Evolutionary conservation across 352 stramenopile genomes (phyloP).

Genomic region (Pythium pyrilobum): DNA sequence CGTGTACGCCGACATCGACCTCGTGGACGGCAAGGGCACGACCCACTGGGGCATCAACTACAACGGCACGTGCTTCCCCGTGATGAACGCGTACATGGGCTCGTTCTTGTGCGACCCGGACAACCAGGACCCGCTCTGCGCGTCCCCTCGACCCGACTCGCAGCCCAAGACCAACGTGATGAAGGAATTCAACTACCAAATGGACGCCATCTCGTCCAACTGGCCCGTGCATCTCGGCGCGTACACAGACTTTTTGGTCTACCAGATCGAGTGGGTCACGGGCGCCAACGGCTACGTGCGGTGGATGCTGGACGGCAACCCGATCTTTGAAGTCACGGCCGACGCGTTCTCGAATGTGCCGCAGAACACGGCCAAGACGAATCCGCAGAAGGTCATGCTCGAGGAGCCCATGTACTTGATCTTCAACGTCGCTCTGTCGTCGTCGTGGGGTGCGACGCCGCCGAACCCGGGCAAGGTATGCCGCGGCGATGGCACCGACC

Average conservation of each 20-base stretch:
- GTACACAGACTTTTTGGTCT: conserved; percentile 54
- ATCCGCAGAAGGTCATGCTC: conserved; percentile 65
- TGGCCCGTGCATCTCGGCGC: conserved; percentile 57
- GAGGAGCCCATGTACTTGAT: conserved; percentile 93
- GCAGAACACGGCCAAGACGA: conserved; percentile 39
- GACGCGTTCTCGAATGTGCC: conserved; percentile 47
- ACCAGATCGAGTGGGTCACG: conserved; percentile 74
- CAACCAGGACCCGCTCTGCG: conserved; percentile 35
- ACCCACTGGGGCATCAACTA: conserved; percentile 29
- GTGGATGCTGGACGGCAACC: conserved; percentile 56
- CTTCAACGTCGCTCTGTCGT: conserved; percentile 91
- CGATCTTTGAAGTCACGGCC: conserved; percentile 58
- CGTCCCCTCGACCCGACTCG: conserved; percentile 29
- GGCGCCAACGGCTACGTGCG: conserved; percentile 58
- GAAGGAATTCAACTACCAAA: conserved; percentile 70
- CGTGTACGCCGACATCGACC: conserved; percentile 41
- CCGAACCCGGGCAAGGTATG: conserved; percentile 48
- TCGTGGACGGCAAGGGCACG: conserved; percentile 33
- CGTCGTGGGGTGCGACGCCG: conserved; percentile 74
- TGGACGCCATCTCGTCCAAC: conserved; percentile 77
- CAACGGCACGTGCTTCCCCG: conserved; percentile 8
- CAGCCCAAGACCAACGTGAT: conserved; percentile 47
- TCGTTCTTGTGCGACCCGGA: conserved; percentile 30
- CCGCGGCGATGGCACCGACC: conserved; percentile 31
- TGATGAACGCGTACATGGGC: conserved; percentile 19